phyloP scores from a whole-genome alignment of 1,284 basidiomycete species.

The Cryptococcus floricola region DNA sequence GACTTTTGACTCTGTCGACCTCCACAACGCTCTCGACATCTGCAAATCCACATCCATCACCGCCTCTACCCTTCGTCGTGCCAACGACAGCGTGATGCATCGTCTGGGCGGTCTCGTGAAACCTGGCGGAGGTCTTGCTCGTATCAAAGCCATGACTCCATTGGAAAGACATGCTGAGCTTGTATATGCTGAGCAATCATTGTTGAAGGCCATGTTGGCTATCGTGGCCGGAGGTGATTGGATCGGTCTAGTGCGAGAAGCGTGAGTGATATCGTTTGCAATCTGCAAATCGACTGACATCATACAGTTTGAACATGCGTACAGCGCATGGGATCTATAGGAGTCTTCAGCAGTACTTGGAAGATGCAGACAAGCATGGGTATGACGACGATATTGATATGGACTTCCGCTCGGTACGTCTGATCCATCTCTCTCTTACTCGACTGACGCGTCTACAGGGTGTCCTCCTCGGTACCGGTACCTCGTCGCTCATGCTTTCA shows the following conservation, averaged over 20 bases:
- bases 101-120: conserved; percentile 47
- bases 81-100: conserved; percentile 42
- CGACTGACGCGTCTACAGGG: conserved; percentile 52
- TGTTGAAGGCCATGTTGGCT: conserved; percentile 50
- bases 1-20: conserved; percentile 56
- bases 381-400: conserved; percentile 73
- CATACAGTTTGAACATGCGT: conserved; percentile 75
- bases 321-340: conserved; percentile 81
- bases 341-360: conserved; percentile 71
- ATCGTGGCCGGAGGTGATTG: conserved; percentile 71
- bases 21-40: conserved; percentile 53
- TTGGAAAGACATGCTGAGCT: conserved; percentile 91
- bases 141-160: conserved; percentile 73
- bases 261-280: conserved; percentile 56
- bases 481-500: conserved; percentile 69
- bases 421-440: not conserved
- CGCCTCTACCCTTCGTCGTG: conserved; percentile 53
- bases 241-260: conserved; percentile 90
- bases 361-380: conserved; percentile 64
- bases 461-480: conserved; percentile 81
- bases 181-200: conserved; percentile 74
- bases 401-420: conserved; percentile 70
- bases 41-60: conserved; percentile 50
- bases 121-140: conserved; percentile 54
- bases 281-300: conserved; percentile 5